Evolutionary conservation across 192 early-diverging fungal genomes (phyloP).

Genomic region (Allomyces macrogynus): DNA sequence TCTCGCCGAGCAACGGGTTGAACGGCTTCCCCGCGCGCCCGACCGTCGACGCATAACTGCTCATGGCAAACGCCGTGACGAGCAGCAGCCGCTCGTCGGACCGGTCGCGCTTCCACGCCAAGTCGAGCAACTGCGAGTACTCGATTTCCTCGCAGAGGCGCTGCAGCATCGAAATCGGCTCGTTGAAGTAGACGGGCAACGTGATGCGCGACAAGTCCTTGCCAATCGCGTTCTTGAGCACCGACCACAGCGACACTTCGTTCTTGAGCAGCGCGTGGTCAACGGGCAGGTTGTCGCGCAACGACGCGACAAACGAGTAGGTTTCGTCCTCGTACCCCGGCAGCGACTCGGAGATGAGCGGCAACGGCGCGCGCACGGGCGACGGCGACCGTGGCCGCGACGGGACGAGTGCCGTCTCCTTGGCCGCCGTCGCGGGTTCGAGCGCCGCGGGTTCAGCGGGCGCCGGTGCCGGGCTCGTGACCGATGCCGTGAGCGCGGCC

Average conservation of each 20-base stretch:
- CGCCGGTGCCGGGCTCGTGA: background rate
- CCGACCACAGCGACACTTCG: constrained; percentile 57
- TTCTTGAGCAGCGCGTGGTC: constrained; percentile 17
- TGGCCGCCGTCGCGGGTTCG: background rate
- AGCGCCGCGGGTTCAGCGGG: background rate
- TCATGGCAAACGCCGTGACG: constrained; percentile 74
- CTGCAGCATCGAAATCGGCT: constrained; percentile 18
- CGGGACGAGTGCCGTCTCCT: background rate
- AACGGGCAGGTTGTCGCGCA: constrained; percentile 27
- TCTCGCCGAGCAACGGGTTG: constrained; percentile 78
- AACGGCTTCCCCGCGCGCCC: constrained; percentile 70
- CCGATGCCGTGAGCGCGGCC: background rate
- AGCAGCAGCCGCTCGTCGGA: constrained; percentile 44
- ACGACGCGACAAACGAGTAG: background rate
- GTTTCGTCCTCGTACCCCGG: background rate
- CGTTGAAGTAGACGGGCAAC: constrained; percentile 49
- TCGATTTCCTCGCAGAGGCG: constrained; percentile 72
- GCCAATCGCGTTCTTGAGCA: constrained; percentile 70
- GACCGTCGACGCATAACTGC: constrained; percentile 60
- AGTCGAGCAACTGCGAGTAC: constrained; percentile 59
- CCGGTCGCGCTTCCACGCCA: constrained; percentile 36
- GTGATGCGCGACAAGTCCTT: constrained; percentile 68
- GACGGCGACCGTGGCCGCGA: background rate
- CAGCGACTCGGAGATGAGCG: background rate
- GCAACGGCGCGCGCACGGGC: background rate